phyloP scores from a whole-genome alignment of 208 protist genomes.

The Strigomonas culicis region DNA sequence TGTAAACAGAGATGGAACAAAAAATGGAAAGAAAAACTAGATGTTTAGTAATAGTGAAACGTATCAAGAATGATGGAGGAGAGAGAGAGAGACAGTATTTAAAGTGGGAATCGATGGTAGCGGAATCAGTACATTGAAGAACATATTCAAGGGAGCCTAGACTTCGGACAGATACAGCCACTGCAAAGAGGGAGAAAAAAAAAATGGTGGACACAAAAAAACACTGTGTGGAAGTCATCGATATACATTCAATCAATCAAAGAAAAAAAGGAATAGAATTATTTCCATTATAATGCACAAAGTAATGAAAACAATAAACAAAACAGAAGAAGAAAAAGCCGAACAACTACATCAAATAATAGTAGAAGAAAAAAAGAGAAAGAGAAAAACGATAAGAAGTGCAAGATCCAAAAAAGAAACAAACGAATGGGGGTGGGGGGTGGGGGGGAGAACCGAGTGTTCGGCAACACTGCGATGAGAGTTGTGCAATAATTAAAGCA shows the following conservation, averaged over 20 bases:
- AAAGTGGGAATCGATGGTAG: not conserved
- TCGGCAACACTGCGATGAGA: too few species aligned
- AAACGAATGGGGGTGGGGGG: too few species aligned
- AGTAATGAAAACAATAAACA: constrained; percentile 9
- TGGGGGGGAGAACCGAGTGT: too few species aligned
- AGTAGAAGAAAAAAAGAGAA: constrained; percentile 3
- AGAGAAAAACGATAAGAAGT: not conserved
- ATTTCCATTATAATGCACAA: not conserved
- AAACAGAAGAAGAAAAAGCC: not conserved
- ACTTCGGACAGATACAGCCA: too few species aligned
- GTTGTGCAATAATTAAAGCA: too few species aligned
- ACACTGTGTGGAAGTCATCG: not conserved
- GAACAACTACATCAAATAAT: not conserved
- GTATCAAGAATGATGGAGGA: too few species aligned
- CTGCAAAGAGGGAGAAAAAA: not conserved
- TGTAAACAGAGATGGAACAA: constrained; percentile 11
- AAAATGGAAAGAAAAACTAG: constrained; percentile 1
- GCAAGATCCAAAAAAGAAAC: not conserved
- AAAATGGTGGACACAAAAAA: not conserved
- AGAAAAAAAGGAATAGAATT: not conserved
- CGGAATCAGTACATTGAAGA: too few species aligned
- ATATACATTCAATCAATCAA: not conserved
- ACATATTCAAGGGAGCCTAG: too few species aligned
- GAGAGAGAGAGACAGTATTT: too few species aligned
- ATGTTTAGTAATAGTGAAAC: too few species aligned